phyloP scores from a whole-genome alignment of 2,329 filamentous ascomycete species.

The Fonsecaea pedrosoi region DNA sequence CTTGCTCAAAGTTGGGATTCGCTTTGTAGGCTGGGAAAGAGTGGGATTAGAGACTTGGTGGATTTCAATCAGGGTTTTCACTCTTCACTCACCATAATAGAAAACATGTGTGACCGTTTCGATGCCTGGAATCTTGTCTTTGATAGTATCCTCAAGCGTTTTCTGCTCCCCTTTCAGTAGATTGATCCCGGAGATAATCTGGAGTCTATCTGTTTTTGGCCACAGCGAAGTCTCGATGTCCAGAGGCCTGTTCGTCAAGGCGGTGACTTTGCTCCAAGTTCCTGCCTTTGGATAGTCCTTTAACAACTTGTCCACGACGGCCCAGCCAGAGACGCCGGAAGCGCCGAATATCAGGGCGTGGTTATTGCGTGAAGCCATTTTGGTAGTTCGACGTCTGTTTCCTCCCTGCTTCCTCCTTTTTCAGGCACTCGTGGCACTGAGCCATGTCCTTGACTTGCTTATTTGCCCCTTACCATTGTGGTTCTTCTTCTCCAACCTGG shows the following conservation, averaged over 20 bases:
- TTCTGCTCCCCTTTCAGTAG: constrained; percentile 36
- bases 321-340: constrained; percentile 53
- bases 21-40: constrained; percentile 22
- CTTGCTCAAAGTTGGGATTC: constrained; percentile 23
- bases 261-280: constrained; percentile 49
- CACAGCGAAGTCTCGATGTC: constrained; percentile 45
- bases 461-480: neutral
- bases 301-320: constrained; percentile 50
- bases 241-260: constrained; percentile 51
- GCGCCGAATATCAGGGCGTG: constrained; percentile 52
- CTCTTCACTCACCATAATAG: constrained; percentile 24
- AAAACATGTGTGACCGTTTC: constrained; percentile 51
- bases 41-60: neutral
- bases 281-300: constrained; percentile 46
- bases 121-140: constrained; percentile 44
- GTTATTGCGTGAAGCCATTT: constrained; percentile 11
- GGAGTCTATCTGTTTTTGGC: constrained; percentile 45
- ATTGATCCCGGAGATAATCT: constrained; percentile 51
- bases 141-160: constrained; percentile 36
- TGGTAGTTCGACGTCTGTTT: neutral
- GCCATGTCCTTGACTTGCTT: neutral
- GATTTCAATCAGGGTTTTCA: neutral
- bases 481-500: neutral
- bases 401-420: neutral
- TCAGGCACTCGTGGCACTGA: neutral